Evolutionary conservation across 805 yeast species (phyloP), one percentile per base, ranked within the genome.

Genomic region (Candida nemodendra): DNA sequence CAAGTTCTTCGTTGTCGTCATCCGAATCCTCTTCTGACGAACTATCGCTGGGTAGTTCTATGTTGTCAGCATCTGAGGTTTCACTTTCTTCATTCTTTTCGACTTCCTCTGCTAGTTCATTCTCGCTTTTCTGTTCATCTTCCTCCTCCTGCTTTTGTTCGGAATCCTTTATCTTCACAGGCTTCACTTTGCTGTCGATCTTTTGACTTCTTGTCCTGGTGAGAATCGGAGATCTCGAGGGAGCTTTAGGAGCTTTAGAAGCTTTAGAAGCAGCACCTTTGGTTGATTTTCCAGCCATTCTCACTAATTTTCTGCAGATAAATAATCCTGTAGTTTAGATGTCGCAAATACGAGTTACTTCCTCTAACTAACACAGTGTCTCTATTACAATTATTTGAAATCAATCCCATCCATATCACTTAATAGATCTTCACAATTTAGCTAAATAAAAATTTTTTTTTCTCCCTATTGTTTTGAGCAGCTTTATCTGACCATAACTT

Each of bases 171-270:
- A 18, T 18, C 19, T 30, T 17, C 24, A 30, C 49, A 6, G 42
- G 37, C 28, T 38, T 36, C 28, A 40, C 28, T 29, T 44, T 37
- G 3, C 30, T 29, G 7, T 30, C 35, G 15, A 46, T 38, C 13
- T 30, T 42, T 29, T 38, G 37, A 9, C 41, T 36, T 41, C 53
- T 44, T 9, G 47, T 48, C 39, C 50, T 51, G 5, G 56, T 50
- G 25, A 45, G 43, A 15, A 52, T 45, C 15, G 57, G 57, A 17
- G 56, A 48, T 42, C 53, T 50, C 15, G 50, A 38, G 9, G 50
- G 33, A n/a, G 38, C 16, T 31, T 44, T 49, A 28, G 46, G 36
- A 9, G 43, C 29, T 26, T 34, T 34, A 26, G 39, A 27, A 13
- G n/a, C n/a, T n/a, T n/a, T n/a, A n/a, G n/a, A n/a, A n/a, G n/a